Base-by-base conservation (phyloP, 139 green algal genomes). In the Haematococcus sp. region DNA sequence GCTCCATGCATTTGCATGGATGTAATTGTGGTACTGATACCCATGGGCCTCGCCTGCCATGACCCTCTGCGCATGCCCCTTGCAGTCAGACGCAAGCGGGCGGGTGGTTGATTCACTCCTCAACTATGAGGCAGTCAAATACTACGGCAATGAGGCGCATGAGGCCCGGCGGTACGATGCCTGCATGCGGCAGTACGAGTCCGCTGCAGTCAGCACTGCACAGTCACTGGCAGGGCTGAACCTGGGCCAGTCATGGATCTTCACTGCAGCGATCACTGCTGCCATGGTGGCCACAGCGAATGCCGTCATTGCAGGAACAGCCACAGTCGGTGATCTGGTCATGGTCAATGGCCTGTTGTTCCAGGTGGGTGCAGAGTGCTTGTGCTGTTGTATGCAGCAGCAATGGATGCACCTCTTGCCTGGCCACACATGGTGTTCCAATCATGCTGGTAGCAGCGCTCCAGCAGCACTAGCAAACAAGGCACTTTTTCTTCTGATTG, bases 311-410 rank as follows among this genome's bases (percentile, higher is more conserved):
- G 84, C 79, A 7, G 86, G 91, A 4, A 67, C 86, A 16, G 93
- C 92, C 64, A 93, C 89, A 22, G 93, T 99, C 23, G 95, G 95
- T 0, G 94, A 97, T 73, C 72, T 97, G 30, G 94, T 98, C 28
- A 97, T 98, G 94, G 92, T 99, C 59, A 97, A 99, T 67, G 95
- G 91, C 15, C 88, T 98, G 71, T 85, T 99, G 20, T 97, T 99
- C 83, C 95, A 98, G 88, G 88, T 93, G 31, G 9, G 73, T n/a
- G n/a, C n/a, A n/a, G n/a, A n/a, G n/a, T n/a, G n/a, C n/a, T n/a
- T n/a, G n/a, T n/a, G n/a, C n/a, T n/a, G n/a, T n/a, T n/a, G n/a
- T n/a, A n/a, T n/a, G n/a, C n/a, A n/a, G n/a, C n/a, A n/a, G 15
- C 17, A n/a, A n/a, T n/a, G n/a, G n/a, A n/a, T n/a, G n/a, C n/a